phyloP scores from a whole-genome alignment of 768 basidiomycete genomes.

The Tephrocybe rancida region DNA sequence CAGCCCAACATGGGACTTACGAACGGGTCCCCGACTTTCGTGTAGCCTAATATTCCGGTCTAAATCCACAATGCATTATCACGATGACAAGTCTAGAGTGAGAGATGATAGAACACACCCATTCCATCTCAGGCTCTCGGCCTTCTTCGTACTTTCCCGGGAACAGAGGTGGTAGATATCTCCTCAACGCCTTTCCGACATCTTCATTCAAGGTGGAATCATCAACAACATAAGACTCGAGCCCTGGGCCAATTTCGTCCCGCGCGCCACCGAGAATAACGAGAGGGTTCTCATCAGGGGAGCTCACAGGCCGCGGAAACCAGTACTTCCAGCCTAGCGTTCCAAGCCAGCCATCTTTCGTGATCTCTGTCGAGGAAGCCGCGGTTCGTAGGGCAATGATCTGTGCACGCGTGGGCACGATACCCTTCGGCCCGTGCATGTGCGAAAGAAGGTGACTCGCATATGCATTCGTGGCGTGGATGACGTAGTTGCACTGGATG shows the following conservation, averaged over 20 bases:
- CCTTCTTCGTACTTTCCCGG: slow-evolving; percentile 51
- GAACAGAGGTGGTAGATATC: slow-evolving; percentile 62
- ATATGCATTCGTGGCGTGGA: slow-evolving; percentile 91
- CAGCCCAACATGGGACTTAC: slow-evolving; percentile 40
- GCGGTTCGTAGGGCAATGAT: slow-evolving; percentile 47
- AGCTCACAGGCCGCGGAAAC: slow-evolving; percentile 66
- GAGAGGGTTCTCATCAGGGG: slow-evolving; percentile 40
- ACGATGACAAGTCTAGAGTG: background rate
- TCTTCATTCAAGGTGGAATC: slow-evolving; percentile 54
- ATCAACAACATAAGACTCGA: slow-evolving; percentile 57
- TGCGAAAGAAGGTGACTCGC: slow-evolving; percentile 74
- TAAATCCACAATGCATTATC: slow-evolving; percentile 23
- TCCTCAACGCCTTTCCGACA: slow-evolving; percentile 53
- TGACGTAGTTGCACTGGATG: slow-evolving; percentile 60
- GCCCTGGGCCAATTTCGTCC: slow-evolving; percentile 39
- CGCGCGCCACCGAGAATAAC: slow-evolving; percentile 78
- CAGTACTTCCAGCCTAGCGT: slow-evolving; percentile 72
- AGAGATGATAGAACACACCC: slow-evolving; percentile 50
- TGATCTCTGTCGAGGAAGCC: slow-evolving; percentile 40
- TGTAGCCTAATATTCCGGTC: slow-evolving; percentile 87
- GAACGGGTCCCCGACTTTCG: slow-evolving; percentile 62
- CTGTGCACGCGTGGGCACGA: slow-evolving; percentile 78
- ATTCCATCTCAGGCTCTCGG: slow-evolving; percentile 72
- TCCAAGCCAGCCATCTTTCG: slow-evolving; percentile 48
- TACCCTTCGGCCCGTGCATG: slow-evolving; percentile 51